Conservation (phyloP, 1,284 basidiomycete species). For the Phellopilus nigrolimitatus region DNA sequence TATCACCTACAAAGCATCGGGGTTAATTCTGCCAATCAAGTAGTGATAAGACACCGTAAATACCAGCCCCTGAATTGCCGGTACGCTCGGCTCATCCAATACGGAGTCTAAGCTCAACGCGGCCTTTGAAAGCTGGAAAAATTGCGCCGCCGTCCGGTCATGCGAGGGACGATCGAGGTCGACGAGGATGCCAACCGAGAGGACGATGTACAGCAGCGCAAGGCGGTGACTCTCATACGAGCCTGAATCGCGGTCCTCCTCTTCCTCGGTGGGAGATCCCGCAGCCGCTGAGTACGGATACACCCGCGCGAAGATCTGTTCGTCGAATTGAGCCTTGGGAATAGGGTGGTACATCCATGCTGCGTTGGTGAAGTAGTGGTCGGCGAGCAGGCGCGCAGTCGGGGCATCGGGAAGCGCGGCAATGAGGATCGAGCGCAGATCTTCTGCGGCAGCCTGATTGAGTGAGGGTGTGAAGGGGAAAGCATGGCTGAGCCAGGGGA, state of each 20-base stretch:
- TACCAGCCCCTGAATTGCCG: conserved; percentile 61
- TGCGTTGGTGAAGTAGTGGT: conserved; percentile 57
- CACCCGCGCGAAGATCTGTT: conserved; percentile 45
- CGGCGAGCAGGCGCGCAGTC: conserved; percentile 40
- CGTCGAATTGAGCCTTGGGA: conserved; percentile 48
- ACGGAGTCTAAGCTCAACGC: conserved; percentile 56
- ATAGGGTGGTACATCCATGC: conserved; percentile 70
- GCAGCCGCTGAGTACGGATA: conserved; percentile 37
- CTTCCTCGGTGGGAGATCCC: conserved; percentile 22
- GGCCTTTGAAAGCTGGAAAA: conserved; percentile 56
- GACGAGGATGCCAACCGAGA: conserved; percentile 44
- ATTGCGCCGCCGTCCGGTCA: conserved; percentile 47
- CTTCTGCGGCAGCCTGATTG: conserved; percentile 35
- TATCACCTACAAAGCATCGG: conserved; percentile 51
- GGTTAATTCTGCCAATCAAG: no score
- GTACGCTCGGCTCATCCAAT: conserved; percentile 56
- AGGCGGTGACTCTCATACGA: conserved; percentile 42
- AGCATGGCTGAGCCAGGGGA: conserved; percentile 53
- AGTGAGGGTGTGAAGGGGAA: conserved; percentile 52
- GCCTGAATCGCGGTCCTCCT: conserved; percentile 32
- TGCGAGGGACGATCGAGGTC: conserved; percentile 47
- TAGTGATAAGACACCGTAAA: conserved; percentile 27
- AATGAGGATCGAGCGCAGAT: conserved; percentile 40
- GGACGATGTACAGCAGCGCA: conserved; percentile 37
- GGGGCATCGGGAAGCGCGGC: conserved; percentile 41